A percentile compares a stretch with the other conserved stretches of the same genome.
Conservation (phyloP, 805 yeast species). For the Candida sakaeoensis region DNA sequence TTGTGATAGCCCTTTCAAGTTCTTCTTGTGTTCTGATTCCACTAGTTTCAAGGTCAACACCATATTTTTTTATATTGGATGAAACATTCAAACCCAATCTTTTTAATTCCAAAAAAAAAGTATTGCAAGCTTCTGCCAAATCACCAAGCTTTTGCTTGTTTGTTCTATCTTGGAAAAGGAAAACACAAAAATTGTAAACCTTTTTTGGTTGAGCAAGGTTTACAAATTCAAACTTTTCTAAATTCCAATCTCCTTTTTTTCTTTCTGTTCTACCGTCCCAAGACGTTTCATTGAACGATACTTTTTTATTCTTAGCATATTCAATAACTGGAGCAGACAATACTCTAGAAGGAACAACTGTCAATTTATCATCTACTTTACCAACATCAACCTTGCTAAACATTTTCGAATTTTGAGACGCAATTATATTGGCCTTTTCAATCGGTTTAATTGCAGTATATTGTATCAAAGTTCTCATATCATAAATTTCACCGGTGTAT, state of each 20-base stretch:
- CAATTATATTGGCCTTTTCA: conserved; percentile 8
- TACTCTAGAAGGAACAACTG: conserved; percentile 10
- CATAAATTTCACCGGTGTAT: conserved; percentile 9
- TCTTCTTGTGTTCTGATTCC: conserved; percentile 1
- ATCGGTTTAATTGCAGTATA: conserved; percentile 8
- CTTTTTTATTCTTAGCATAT: conserved; percentile 5
- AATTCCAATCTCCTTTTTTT: conserved; percentile 11
- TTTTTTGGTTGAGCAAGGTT: conserved; percentile 1
- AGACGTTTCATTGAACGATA: conserved; percentile 3
- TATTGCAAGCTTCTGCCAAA: conserved; percentile 5
- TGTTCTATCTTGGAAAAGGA: conserved; percentile 5
- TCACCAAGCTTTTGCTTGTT: conserved; percentile 1
- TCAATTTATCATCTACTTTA: conserved; percentile 8
- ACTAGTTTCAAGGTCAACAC: conserved; percentile 5
- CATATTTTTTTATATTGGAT: conserved; percentile 4
- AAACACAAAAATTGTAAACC: conserved; percentile 7
- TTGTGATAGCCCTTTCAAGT: conserved; percentile 4
- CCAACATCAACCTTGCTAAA: conserved; percentile 9
- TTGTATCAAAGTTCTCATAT: conserved; percentile 7
- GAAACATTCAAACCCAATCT: conserved; percentile 9
- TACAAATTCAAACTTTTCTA: conserved; percentile 8
- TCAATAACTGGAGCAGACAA: conserved; percentile 9
- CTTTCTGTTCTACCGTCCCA: conserved; percentile 9
- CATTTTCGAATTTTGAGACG: conserved; percentile 1
- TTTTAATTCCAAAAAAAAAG: conserved; percentile 7